phyloP scores from a whole-genome alignment of 2,329 filamentous ascomycete species.

The Chaetomium olivaceum region DNA sequence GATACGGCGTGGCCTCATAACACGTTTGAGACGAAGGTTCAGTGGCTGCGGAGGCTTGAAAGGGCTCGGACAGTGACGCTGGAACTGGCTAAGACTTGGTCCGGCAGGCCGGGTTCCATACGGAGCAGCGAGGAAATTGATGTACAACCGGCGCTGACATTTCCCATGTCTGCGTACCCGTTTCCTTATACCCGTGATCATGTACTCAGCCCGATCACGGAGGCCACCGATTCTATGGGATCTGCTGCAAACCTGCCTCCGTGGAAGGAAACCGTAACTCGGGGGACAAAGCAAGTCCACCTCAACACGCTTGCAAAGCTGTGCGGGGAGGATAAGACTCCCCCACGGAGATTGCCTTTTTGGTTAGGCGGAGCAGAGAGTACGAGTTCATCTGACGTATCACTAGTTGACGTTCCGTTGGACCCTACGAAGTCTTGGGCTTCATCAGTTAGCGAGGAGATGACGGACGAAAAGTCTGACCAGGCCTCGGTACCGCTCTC shows the following conservation, averaged over 20 bases:
- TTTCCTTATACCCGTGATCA: background rate
- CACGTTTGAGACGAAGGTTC: conserved; percentile 5
- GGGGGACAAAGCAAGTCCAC: conserved; percentile 12
- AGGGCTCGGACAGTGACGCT: conserved; percentile 14
- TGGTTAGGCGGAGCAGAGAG: too few relatives aligned
- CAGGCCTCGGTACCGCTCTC: background rate
- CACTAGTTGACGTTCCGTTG: background rate
- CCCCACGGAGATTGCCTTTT: background rate
- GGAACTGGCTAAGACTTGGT: conserved; percentile 7
- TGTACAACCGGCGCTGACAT: conserved; percentile 3
- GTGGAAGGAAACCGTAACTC: background rate
- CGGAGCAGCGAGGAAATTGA: background rate
- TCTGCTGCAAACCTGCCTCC: background rate
- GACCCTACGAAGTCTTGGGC: background rate
- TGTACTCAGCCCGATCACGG: conserved; percentile 2
- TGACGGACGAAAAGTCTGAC: background rate
- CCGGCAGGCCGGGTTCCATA: background rate
- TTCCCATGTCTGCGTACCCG: conserved; percentile 12
- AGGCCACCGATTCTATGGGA: background rate
- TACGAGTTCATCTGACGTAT: background rate
- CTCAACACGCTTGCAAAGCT: conserved; percentile 9
- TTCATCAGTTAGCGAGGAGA: background rate
- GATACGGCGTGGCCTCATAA: conserved; percentile 9
- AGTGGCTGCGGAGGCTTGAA: conserved; percentile 20
- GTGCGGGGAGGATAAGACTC: background rate